Conservation (phyloP, 352 stramenopile species). For the Hyphochytrium catenoides region DNA sequence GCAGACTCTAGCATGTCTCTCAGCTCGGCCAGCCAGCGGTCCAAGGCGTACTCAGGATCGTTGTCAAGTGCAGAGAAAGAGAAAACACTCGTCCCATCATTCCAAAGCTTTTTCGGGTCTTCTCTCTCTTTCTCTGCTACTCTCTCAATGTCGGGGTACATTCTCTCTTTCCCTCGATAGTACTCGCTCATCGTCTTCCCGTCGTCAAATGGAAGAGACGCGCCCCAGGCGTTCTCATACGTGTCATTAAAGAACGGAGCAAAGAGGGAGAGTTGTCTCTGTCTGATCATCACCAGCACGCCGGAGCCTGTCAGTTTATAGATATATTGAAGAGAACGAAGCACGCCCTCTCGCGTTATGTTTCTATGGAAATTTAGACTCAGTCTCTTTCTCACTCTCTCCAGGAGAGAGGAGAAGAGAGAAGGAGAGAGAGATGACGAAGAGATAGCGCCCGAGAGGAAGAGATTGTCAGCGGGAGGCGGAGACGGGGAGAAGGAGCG, state of each 20-base stretch:
- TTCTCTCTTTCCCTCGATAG: slow-evolving; percentile 46
- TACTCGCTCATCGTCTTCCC: slow-evolving; percentile 71
- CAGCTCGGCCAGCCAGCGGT: slow-evolving; percentile 87
- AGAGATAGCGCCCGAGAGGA: too few species aligned
- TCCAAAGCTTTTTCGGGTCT: slow-evolving; percentile 27
- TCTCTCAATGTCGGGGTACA: slow-evolving; percentile 33
- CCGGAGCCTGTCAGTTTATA: slow-evolving; percentile 97
- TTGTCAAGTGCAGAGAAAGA: slow-evolving; percentile 23
- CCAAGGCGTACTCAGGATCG: slow-evolving; percentile 86
- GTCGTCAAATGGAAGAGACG: slow-evolving; percentile 67
- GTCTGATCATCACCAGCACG: slow-evolving; percentile 95
- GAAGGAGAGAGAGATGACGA: too few species aligned
- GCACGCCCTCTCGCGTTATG: slow-evolving; percentile 44
- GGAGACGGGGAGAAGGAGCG: too few species aligned
- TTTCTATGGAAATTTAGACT: slow-evolving; percentile 8
- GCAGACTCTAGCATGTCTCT: slow-evolving; percentile 88
- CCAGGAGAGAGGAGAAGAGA: slow-evolving; percentile 80
- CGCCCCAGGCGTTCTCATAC: slow-evolving; percentile 88
- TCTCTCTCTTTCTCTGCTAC: slow-evolving; percentile 19
- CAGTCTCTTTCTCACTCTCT: slow-evolving; percentile 9
- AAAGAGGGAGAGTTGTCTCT: slow-evolving; percentile 83
- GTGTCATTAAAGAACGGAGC: slow-evolving; percentile 89
- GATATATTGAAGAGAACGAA: slow-evolving; percentile 90
- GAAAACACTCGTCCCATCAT: slow-evolving; percentile 19
- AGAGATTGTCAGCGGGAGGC: too few species aligned